Evolutionary conservation across 2,329 filamentous ascomycete species (phyloP), one percentile per base, ranked within the genome.

Genomic region (Fusarium cicatricum): DNA sequence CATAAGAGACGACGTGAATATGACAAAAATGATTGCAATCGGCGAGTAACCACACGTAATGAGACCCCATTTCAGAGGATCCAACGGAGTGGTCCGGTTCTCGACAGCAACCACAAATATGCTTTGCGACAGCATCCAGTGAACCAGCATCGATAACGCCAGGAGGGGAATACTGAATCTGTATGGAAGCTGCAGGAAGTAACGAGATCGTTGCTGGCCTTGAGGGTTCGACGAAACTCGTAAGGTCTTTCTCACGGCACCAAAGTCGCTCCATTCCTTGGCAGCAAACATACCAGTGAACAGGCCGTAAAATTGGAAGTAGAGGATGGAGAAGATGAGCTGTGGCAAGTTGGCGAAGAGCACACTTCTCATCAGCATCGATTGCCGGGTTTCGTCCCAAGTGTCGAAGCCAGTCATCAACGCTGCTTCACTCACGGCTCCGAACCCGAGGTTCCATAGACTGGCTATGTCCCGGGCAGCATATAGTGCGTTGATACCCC

Each of bases 111-210:
- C 51, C 6, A 58, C 36, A 26, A 52, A 59, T 9, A 59, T 17
- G 34, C 47, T 59, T 26, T 56, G 52, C 4, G 55, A 59, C 2
- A 59, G 15, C 3, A 59, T 11, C 55, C 55, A 59, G 26, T 56
- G 55, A 3, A 56, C 15, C 16, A 52, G 14, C 2, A 44, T 52
- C 0, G 52, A 59, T 2, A 47, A 11, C 11, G 52, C 10, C 1
- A 56, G 7, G 3, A 59, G 38, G 0, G 55, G 52, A 5, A 52
- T 3, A 1, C 55, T 21, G 28, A 43, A 59, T 5, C 52, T 52
- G 17, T 56, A 59, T 1, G 55, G 55, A 11, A 59, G 42, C 26
- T 59, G 55, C 8, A 59, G 11, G 28, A 58, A 59, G 34, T 60
- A 60, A 2, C 43, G 42, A 8, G 53, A 56, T 9, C 56, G 52